Evolutionary conservation across 169 alveolate species (phyloP), one percentile per base, ranked within the genome.

Genomic region (Plasmodium vivax): DNA sequence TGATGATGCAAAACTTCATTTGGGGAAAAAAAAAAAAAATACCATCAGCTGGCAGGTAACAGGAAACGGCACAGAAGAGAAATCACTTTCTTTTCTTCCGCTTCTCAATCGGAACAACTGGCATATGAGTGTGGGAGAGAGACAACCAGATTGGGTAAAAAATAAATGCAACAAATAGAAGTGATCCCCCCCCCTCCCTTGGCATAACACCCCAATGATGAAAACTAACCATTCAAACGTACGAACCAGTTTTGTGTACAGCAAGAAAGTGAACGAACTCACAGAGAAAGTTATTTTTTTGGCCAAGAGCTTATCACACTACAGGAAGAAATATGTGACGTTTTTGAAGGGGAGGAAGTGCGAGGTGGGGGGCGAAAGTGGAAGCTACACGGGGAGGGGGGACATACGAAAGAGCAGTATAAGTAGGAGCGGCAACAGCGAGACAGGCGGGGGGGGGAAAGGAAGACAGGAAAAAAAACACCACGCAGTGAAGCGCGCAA

Each of bases 161-260:
- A 43, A 34, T 43, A 43, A 23, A 41, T 23, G 8, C 47, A 34
- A 41, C 23, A 80, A 38, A 43, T 19, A 41, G 85, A 41, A n/a
- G 71, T 9, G 45, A 77, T 19, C 84, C 56, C 45, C 7, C 45
- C 77, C 32, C 77, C 77, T 12, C n/a, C n/a, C n/a, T n/a, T 68
- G 6, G n/a, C 36, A 68, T 19, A 16, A 68, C 77, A 27, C 38
- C 77, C n/a, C 30, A 68, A 68, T 68, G 77, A 80, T 34, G 58
- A 80, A 41, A 43, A 62, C 19, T 80, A 82, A 82, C 56, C 14
- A 23, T 32, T 27, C 47, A 12, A 36, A 30, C 51, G 45, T 84
- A 43, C 36, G 58, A 84, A 27, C 30, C 47, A 87, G 32, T 36
- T 87, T 87, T 87, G 68, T 87, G 43, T 87, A 87, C 71, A 75